Evolutionary conservation across 23 red algal species (phyloP).

Genomic region (Agarophyton chilense): DNA sequence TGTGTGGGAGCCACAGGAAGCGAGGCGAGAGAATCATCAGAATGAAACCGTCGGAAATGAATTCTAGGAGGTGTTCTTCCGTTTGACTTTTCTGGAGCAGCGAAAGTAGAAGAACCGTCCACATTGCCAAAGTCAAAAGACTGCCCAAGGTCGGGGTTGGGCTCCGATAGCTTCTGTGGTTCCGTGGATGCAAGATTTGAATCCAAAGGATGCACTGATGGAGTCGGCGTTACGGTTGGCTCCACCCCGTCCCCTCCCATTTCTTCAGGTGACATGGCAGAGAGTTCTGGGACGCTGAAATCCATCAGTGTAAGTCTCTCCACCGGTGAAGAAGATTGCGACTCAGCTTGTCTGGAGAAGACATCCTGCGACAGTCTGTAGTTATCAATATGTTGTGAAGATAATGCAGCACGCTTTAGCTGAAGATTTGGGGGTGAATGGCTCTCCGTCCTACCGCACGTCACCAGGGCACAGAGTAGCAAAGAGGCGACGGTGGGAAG

Average conservation of each 20-base stretch:
- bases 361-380: neutral
- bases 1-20: neutral
- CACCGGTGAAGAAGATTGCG: neutral
- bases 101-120: neutral
- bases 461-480: neutral
- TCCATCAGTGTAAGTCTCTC: slow-evolving; percentile 17
- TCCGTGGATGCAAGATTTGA: neutral
- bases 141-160: neutral
- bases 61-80: neutral
- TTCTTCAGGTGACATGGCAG: neutral
- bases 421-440: neutral
- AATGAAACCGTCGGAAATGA: slow-evolving; percentile 20
- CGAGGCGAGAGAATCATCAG: slow-evolving; percentile 1
- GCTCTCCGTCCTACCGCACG: slow-evolving; percentile 1
- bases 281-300: slow-evolving; percentile 22
- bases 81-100: neutral
- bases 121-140: neutral
- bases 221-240: neutral
- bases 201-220: neutral
- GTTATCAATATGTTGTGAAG: neutral
- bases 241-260: too few relatives aligned
- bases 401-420: neutral
- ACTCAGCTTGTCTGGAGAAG: neutral
- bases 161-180: neutral
- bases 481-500: neutral